phyloP scores from a whole-genome alignment of 306 rosid genomes.

The Vigna mungo region DNA sequence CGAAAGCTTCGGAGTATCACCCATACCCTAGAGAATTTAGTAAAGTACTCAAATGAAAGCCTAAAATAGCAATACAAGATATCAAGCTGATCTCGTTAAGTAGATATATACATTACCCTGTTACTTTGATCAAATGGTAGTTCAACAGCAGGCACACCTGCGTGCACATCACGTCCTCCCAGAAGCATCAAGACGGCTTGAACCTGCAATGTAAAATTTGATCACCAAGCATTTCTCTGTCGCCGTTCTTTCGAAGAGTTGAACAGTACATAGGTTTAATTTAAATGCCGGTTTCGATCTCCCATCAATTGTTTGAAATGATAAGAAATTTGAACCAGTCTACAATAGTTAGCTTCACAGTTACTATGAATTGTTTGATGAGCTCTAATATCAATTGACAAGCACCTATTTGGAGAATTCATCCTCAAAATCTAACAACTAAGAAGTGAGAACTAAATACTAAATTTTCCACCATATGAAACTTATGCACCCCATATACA shows the following conservation, averaged over 20 bases:
- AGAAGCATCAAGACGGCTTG: slow-evolving; percentile 92
- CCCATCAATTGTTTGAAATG: neutral
- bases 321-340: slow-evolving; percentile 4
- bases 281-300: slow-evolving; percentile 21
- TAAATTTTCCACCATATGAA: too few relatives aligned
- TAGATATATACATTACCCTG: slow-evolving; percentile 63
- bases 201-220: slow-evolving; percentile 62
- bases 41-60: slow-evolving; percentile 44
- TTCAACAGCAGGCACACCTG: slow-evolving; percentile 65
- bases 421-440: too few relatives aligned
- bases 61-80: slow-evolving; percentile 45
- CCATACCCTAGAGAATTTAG: slow-evolving; percentile 63
- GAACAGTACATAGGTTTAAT: slow-evolving; percentile 19
- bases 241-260: slow-evolving; percentile 25
- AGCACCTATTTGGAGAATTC: too few relatives aligned
- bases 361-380: too few relatives aligned
- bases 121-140: slow-evolving; percentile 61
- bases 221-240: slow-evolving; percentile 41
- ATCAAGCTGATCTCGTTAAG: slow-evolving; percentile 39
- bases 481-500: too few relatives aligned
- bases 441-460: too few relatives aligned
- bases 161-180: slow-evolving; percentile 77
- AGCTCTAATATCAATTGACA: too few relatives aligned
- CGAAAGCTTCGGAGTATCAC: slow-evolving; percentile 70
- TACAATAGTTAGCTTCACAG: too few relatives aligned